These are phyloP conservation scores for Selaginella moellendorffii DNA, from an alignment of 75 land plant species.

Conservation along the genomic window DNA sequence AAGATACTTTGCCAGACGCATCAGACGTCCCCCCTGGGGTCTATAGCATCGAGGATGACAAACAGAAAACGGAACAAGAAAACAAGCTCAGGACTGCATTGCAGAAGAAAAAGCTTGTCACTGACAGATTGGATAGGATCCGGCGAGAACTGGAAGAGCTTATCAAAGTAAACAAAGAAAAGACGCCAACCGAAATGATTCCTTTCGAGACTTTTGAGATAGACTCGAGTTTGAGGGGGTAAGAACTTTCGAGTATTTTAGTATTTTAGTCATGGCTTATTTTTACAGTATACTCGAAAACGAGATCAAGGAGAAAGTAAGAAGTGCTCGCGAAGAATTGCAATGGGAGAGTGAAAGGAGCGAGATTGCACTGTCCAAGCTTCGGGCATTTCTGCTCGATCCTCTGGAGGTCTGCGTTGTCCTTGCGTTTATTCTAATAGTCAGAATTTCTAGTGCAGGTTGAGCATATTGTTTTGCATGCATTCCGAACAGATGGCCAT, in stretches of 20 bases:
- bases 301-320: constrained; percentile 18
- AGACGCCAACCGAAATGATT: constrained; percentile 16
- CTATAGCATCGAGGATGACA: constrained; percentile 27
- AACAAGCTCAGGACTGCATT: constrained; percentile 18
- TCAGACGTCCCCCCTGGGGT: constrained; percentile 14
- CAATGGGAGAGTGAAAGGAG: constrained; percentile 33
- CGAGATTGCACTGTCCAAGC: constrained; percentile 24
- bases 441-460: constrained; percentile 19
- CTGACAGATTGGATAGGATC: constrained; percentile 14
- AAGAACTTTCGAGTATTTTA: background rate
- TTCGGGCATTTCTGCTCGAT: constrained; percentile 18
- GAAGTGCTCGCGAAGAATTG: constrained; percentile 20
- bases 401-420: constrained; percentile 31
- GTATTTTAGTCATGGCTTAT: background rate
- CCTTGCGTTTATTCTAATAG: background rate
- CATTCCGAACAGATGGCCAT: constrained; percentile 19
- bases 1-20: background rate
- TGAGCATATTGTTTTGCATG: constrained; percentile 28
- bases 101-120: constrained; percentile 19
- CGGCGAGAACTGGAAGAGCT: constrained; percentile 13
- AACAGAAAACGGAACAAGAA: constrained; percentile 27
- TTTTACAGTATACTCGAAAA: constrained; percentile 19
- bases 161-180: constrained; percentile 16
- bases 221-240: constrained; percentile 26
- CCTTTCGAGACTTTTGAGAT: constrained; percentile 25